Evolutionary conservation across 1,284 basidiomycete genomes (phyloP).

Genomic region (Trichosporon sp.): DNA sequence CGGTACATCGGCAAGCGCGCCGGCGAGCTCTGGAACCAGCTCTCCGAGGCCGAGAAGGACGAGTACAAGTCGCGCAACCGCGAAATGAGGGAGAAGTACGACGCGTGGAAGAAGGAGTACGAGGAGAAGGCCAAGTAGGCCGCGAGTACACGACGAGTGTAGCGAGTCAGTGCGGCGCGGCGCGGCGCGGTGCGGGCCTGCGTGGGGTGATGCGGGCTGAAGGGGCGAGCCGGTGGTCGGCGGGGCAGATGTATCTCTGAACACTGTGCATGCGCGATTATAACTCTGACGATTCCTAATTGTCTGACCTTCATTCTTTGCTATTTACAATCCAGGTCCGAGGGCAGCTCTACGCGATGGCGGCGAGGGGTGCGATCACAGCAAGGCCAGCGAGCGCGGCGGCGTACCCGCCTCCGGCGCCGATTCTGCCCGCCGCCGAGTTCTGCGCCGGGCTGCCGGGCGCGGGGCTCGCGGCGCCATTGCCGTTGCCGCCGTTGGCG

Average conservation of each 20-base stretch:
- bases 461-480: neutral
- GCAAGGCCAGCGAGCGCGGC: too few relatives aligned
- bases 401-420: neutral
- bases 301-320: too few relatives aligned
- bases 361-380: too few relatives aligned
- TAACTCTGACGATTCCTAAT: neutral
- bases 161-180: constrained; percentile 4
- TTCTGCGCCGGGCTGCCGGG: neutral
- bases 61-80: constrained; percentile 17
- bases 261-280: neutral
- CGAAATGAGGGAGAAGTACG: constrained; percentile 30
- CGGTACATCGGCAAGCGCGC: constrained; percentile 20
- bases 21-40: constrained; percentile 30
- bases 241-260: constrained; percentile 10
- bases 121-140: constrained; percentile 8
- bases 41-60: constrained; percentile 26
- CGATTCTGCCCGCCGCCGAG: neutral
- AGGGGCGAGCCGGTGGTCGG: constrained; percentile 13
- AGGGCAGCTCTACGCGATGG: too few relatives aligned
- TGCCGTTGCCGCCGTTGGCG: neutral
- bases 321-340: too few relatives aligned
- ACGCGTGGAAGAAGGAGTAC: constrained; percentile 21
- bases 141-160: neutral
- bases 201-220: constrained; percentile 24
- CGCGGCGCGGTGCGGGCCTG: neutral